These are phyloP conservation scores for Poa annua DNA, from an alignment of 176 grass and related monocot species.

Conservation along the genomic window DNA sequence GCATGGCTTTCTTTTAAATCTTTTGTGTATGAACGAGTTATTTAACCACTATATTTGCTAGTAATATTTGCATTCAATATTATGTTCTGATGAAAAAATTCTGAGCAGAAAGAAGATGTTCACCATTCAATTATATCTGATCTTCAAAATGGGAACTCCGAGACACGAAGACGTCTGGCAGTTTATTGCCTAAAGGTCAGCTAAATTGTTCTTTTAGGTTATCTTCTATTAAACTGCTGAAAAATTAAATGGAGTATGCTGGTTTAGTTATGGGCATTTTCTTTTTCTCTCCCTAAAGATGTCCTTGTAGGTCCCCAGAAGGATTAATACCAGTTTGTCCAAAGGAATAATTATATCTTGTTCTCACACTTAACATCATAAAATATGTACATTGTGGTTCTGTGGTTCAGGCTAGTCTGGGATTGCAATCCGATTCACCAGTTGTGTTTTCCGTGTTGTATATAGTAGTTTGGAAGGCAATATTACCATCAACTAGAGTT, in stretches of 20 bases:
- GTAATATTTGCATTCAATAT: conserved; percentile 12
- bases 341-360: conserved; percentile 21
- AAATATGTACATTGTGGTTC: conserved; percentile 12
- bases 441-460: not conserved
- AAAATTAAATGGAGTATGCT: conserved; percentile 8
- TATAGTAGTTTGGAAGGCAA: conserved; percentile 23
- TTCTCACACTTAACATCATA: conserved; percentile 16
- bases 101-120: conserved; percentile 94
- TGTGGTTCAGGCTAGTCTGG: conserved; percentile 20
- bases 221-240: conserved; percentile 19
- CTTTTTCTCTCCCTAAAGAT: not conserved
- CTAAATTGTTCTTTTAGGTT: conserved; percentile 7
- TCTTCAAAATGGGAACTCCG: conserved; percentile 98
- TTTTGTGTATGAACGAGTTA: not conserved
- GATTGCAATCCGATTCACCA: conserved; percentile 11
- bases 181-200: conserved; percentile 98
- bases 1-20: not conserved
- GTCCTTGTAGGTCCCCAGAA: conserved; percentile 22
- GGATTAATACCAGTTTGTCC: conserved; percentile 9
- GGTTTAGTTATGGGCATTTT: conserved; percentile 3
- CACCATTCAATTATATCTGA: conserved; percentile 99
- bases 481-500: not conserved
- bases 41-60: conserved; percentile 9
- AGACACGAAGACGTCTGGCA: conserved; percentile 87
- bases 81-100: conserved; percentile 33